Evolutionary conservation across 148 eudicot genomes (phyloP).

Genomic region (Chenopodium berlandieri): DNA sequence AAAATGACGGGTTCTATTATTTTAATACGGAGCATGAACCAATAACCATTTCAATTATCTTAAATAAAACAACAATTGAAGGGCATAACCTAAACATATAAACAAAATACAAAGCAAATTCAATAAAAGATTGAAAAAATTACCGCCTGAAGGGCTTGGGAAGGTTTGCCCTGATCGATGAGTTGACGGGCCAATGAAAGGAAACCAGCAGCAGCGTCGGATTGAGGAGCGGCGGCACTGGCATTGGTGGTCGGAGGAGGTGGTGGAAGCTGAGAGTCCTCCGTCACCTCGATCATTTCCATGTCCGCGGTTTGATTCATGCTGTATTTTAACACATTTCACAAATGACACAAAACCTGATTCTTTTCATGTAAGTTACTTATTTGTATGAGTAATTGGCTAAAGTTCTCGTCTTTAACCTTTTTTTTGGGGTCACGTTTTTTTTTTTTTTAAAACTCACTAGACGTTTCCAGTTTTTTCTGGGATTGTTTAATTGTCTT

Average conservation of each 20-base stretch:
- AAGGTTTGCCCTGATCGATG: conserved; percentile 70
- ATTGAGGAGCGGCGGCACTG: not conserved
- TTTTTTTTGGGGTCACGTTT: not conserved
- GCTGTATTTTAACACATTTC: not conserved
- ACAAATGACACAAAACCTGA: not conserved
- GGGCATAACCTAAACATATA: not conserved
- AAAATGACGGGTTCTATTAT: too few relatives aligned
- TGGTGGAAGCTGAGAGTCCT: not conserved
- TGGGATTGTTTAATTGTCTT: not conserved
- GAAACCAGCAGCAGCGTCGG: conserved; percentile 36
- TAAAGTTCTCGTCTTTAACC: not conserved
- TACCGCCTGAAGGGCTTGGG: conserved; percentile 90
- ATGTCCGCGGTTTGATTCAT: conserved; percentile 40
- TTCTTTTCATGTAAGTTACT: not conserved
- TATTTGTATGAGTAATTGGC: not conserved
- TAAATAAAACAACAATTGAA: not conserved
- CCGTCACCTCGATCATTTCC: conserved; percentile 58
- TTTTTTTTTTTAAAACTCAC: not conserved
- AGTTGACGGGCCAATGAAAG: conserved; percentile 67
- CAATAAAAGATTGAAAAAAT: not conserved
- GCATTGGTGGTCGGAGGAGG: conserved; percentile 6
- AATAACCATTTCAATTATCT: not conserved
- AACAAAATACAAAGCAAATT: not conserved
- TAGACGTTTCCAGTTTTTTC: not conserved
- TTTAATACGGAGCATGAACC: not conserved